These are phyloP conservation scores for Beta macrorhiza DNA, from an alignment of 179 eudicot species.

Conservation along the genomic window DNA sequence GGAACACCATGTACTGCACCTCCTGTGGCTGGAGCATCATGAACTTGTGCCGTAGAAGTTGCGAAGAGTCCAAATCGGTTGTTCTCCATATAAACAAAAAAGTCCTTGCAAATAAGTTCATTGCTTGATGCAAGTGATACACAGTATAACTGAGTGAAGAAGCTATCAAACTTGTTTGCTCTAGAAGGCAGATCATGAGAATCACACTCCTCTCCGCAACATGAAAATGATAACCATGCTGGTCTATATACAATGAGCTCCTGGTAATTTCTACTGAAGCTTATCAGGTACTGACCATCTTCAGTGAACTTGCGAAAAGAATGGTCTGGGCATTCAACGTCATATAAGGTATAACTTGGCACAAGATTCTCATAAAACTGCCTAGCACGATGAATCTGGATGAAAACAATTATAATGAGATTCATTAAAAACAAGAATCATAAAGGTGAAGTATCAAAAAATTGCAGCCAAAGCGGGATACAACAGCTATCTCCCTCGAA, in stretches of 20 bases:
- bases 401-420: conserved; percentile 16
- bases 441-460: background rate
- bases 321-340: conserved; percentile 84
- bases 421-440: background rate
- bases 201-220: conserved; percentile 57
- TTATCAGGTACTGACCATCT: conserved; percentile 81
- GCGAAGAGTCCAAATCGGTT: conserved; percentile 85
- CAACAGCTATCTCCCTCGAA: background rate
- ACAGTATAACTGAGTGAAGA: conserved; percentile 69
- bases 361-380: conserved; percentile 91
- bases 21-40: conserved; percentile 72
- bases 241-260: conserved; percentile 86
- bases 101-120: conserved; percentile 91
- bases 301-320: conserved; percentile 93
- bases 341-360: conserved; percentile 78
- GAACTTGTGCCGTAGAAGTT: conserved; percentile 87
- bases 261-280: conserved; percentile 86
- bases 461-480: conserved; percentile 1
- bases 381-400: conserved; percentile 70
- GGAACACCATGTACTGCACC: conserved; percentile 92
- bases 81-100: conserved; percentile 79
- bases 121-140: conserved; percentile 70
- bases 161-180: conserved; percentile 78
- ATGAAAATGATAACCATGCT: conserved; percentile 79
- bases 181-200: conserved; percentile 58